Evolutionary conservation across 768 basidiomycete species (phyloP).

Genomic region (Xerocomellus dryophilus): DNA sequence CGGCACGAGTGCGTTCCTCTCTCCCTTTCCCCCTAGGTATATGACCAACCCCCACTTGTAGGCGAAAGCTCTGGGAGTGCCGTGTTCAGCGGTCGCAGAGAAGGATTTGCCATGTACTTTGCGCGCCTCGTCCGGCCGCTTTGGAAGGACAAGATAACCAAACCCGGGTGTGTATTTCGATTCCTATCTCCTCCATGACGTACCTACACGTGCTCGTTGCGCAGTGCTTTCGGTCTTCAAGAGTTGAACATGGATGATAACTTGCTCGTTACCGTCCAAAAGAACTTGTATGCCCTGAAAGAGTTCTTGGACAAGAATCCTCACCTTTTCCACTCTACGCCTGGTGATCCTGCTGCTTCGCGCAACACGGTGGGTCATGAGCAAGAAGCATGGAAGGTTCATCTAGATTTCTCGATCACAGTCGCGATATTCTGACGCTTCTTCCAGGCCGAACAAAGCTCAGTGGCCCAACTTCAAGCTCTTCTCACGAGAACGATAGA

Average conservation of each 20-base stretch:
- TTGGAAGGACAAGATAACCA: slow-evolving; percentile 82
- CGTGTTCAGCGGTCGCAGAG: slow-evolving; percentile 82
- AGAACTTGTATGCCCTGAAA: slow-evolving; percentile 74
- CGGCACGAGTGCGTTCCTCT: slow-evolving; percentile 55
- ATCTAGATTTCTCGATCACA: slow-evolving; percentile 4
- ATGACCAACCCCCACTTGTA: slow-evolving; percentile 20
- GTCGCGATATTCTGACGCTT: slow-evolving; percentile 10
- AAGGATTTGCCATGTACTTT: slow-evolving; percentile 86
- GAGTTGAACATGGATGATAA: slow-evolving; percentile 63
- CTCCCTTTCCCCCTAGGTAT: not conserved
- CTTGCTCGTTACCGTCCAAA: slow-evolving; percentile 66
- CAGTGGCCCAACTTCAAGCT: slow-evolving; percentile 70
- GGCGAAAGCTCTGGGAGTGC: slow-evolving; percentile 71
- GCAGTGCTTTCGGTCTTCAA: slow-evolving; percentile 45
- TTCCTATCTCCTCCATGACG: not conserved
- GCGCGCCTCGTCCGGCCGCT: slow-evolving; percentile 80
- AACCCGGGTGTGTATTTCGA: slow-evolving; percentile 45
- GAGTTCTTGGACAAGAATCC: slow-evolving; percentile 78
- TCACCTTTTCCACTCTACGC: slow-evolving; percentile 80
- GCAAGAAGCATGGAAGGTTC: slow-evolving; percentile 88
- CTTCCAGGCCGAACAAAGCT: slow-evolving; percentile 71
- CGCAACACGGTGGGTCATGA: slow-evolving; percentile 58
- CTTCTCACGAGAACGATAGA: slow-evolving; percentile 87
- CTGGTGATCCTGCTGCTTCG: slow-evolving; percentile 60
- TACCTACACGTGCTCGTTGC: not conserved